Evolutionary conservation across 345 rosid species (phyloP).

Genomic region (Salix suchowensis): DNA sequence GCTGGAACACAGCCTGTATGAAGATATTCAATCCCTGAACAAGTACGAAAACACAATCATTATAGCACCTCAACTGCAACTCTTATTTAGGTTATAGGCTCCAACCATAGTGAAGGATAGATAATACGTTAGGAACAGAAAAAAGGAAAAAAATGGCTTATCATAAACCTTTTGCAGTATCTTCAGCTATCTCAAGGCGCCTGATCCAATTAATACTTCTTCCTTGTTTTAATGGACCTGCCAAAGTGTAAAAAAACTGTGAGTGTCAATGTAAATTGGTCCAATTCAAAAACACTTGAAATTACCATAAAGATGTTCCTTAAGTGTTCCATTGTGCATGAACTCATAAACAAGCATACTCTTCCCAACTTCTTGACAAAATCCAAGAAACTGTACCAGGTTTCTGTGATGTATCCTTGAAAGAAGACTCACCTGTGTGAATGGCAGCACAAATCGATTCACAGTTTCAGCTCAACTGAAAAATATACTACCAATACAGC

Average conservation of each 20-base stretch:
- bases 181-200: conserved; percentile 97
- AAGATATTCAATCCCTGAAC: conserved; percentile 90
- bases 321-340: conserved; percentile 95
- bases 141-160: background rate
- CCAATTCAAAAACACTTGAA: conserved; percentile 5
- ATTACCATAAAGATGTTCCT: conserved; percentile 94
- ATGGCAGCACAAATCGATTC: conserved; percentile 5
- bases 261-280: conserved; percentile 5
- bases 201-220: conserved; percentile 74
- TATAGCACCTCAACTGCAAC: conserved; percentile 5
- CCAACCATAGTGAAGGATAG: background rate
- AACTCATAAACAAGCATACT: conserved; percentile 89
- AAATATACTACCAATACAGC: background rate
- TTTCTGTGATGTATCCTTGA: conserved; percentile 99
- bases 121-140: too few species aligned
- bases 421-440: conserved; percentile 74
- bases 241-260: background rate
- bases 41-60: conserved; percentile 6
- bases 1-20: conserved; percentile 97
- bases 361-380: conserved; percentile 89
- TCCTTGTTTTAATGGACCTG: conserved; percentile 60
- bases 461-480: conserved; percentile 4
- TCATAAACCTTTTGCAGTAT: conserved; percentile 77
- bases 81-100: background rate
- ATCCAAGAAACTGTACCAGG: conserved; percentile 95